Conservation (phyloP, 805 yeast species). For the Kregervanrija pseudodelftensis region DNA sequence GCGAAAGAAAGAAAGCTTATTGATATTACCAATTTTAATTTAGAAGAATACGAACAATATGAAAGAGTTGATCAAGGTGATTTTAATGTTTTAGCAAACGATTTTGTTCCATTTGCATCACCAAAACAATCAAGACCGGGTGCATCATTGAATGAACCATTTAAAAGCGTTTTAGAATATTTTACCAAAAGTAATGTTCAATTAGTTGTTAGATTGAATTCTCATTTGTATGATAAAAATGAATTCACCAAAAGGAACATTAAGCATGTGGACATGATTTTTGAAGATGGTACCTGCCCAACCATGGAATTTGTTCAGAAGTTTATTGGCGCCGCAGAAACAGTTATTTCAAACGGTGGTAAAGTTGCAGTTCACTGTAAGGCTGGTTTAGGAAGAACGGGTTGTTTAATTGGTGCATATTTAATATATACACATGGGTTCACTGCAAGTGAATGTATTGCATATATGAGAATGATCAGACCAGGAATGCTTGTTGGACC, state of each 20-base stretch:
- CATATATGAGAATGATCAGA: slow-evolving; percentile 89
- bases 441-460: slow-evolving; percentile 95
- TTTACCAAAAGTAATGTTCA: slow-evolving; percentile 70
- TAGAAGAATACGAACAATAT: slow-evolving; percentile 90
- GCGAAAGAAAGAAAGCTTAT: slow-evolving; percentile 89
- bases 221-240: slow-evolving; percentile 78
- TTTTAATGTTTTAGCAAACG: slow-evolving; percentile 83
- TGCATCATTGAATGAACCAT: slow-evolving; percentile 59
- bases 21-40: slow-evolving; percentile 77
- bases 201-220: slow-evolving; percentile 85
- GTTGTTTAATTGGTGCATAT: slow-evolving; percentile 96
- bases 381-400: slow-evolving; percentile 97
- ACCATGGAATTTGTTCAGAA: slow-evolving; percentile 87
- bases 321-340: slow-evolving; percentile 92
- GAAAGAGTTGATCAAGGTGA: slow-evolving; percentile 98
- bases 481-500: slow-evolving; percentile 99
- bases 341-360: slow-evolving; percentile 77
- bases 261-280: slow-evolving; percentile 89
- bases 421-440: slow-evolving; percentile 93
- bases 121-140: slow-evolving; percentile 67
- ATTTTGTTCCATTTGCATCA: slow-evolving; percentile 95
- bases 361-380: slow-evolving; percentile 98
- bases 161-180: slow-evolving; percentile 71
- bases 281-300: slow-evolving; percentile 98
- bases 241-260: slow-evolving; percentile 82